These are phyloP conservation scores for Talaromyces piceae DNA, from an alignment of 2,329 filamentous ascomycete species.

Conservation along the genomic window DNA sequence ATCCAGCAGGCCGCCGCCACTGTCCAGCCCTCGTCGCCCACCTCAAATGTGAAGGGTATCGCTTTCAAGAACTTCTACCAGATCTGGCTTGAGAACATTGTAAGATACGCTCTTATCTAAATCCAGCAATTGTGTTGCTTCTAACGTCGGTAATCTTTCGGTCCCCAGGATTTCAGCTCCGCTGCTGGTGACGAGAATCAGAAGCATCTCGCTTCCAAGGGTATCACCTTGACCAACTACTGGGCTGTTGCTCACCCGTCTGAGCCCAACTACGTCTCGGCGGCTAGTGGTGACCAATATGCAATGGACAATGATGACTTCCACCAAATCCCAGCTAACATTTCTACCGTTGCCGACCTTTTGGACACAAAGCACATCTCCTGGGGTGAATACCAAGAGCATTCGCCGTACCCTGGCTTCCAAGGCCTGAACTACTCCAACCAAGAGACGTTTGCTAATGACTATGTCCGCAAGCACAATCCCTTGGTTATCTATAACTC, in stretches of 20 bases:
- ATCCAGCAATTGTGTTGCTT: conserved; percentile 13
- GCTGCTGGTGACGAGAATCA: conserved; percentile 50
- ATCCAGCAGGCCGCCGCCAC: conserved; percentile 42
- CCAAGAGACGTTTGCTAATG: conserved; percentile 57
- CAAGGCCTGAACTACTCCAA: conserved; percentile 59
- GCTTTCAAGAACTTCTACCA: conserved; percentile 65
- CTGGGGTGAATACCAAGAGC: conserved; percentile 70
- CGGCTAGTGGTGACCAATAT: conserved; percentile 63
- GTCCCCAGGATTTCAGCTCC: conserved; percentile 50
- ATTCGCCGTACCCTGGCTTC: conserved; percentile 68
- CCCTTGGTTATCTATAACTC: conserved; percentile 58
- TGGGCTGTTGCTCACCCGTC: conserved; percentile 63
- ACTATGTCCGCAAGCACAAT: conserved; percentile 82
- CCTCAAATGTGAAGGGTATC: conserved; percentile 60
- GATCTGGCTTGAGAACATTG: conserved; percentile 73
- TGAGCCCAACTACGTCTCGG: conserved; percentile 67
- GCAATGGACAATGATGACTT: conserved; percentile 64
- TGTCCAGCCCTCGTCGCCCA: conserved; percentile 54
- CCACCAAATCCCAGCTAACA: conserved; percentile 50
- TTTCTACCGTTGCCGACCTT: conserved; percentile 62
- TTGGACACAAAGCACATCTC: conserved; percentile 58
- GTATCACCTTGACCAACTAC: conserved; percentile 55
- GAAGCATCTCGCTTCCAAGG: conserved; percentile 33
- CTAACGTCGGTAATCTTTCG: conserved; percentile 18
- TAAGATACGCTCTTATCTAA: conserved; percentile 22